Percentiles rank a stretch among this genome's conserved stretches.
phyloP scores from a whole-genome alignment of 2,329 filamentous ascomycete species.

The Pyrenophora seminiperda region DNA sequence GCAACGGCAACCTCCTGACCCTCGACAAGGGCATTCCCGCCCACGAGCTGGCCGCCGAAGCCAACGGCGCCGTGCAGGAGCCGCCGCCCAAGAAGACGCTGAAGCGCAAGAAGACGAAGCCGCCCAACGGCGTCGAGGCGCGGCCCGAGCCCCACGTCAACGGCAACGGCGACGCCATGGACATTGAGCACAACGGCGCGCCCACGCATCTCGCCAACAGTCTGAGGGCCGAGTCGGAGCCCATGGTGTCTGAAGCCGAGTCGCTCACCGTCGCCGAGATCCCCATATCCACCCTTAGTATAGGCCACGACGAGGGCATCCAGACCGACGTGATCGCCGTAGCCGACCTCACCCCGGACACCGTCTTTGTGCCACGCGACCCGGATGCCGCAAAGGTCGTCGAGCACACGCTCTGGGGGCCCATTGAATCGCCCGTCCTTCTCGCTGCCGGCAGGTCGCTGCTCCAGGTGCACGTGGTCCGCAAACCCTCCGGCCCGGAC shows the following conservation, averaged over 20 bases:
- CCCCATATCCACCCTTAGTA: slow-evolving; percentile 47
- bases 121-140: slow-evolving; percentile 40
- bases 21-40: slow-evolving; percentile 46
- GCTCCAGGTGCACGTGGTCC: slow-evolving; percentile 40
- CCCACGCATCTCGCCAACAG: slow-evolving; percentile 35
- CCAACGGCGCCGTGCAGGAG: slow-evolving; percentile 40
- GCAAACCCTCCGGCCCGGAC: slow-evolving; percentile 18
- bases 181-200: slow-evolving; percentile 48
- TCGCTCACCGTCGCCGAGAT: slow-evolving; percentile 47
- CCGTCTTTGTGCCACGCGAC: slow-evolving; percentile 36
- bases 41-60: slow-evolving; percentile 42
- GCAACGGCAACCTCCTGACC: slow-evolving; percentile 45
- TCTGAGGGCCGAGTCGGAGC: slow-evolving; percentile 44
- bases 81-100: slow-evolving; percentile 40
- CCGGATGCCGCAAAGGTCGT: slow-evolving; percentile 31
- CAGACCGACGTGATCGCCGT: slow-evolving; percentile 46
- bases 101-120: slow-evolving; percentile 44
- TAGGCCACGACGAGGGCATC: slow-evolving; percentile 45
- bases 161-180: slow-evolving; percentile 57
- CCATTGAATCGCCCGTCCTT: slow-evolving; percentile 36
- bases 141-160: slow-evolving; percentile 46
- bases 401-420: slow-evolving; percentile 46
- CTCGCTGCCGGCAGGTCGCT: slow-evolving; percentile 45
- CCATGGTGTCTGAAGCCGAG: slow-evolving; percentile 44
- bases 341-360: slow-evolving; percentile 37